Conservation (phyloP, 2,329 filamentous ascomycete genomes). For the Tetracladium maxilliforme region DNA sequence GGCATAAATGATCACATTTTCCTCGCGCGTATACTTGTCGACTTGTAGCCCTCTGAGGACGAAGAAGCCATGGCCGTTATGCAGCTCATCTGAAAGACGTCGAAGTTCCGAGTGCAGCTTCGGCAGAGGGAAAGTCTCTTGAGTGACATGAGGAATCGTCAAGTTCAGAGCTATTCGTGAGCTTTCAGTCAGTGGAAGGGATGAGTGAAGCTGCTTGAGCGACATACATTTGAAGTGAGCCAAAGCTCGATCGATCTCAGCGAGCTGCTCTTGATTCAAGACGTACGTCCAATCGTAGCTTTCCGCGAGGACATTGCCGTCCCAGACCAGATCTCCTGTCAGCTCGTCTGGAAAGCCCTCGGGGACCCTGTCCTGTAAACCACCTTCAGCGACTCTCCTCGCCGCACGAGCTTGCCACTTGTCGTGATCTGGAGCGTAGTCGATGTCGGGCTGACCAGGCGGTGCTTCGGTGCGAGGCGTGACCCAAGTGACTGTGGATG, state of each 20-base stretch:
- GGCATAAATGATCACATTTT: constrained; percentile 23
- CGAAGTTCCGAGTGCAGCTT: constrained; percentile 15
- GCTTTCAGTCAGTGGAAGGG: constrained; percentile 11
- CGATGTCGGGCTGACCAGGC: constrained; percentile 40
- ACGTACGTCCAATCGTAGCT: constrained; percentile 37
- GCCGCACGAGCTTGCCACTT: constrained; percentile 36
- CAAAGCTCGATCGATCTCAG: constrained; percentile 29
- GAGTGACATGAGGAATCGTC: constrained; percentile 23
- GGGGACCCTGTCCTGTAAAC: constrained; percentile 24
- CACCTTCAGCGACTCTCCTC: constrained; percentile 24
- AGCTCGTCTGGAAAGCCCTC: constrained; percentile 32
- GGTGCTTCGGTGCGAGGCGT: no score
- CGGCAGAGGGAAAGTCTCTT: constrained; percentile 25
- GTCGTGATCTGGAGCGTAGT: constrained; percentile 35
- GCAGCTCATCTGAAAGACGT: constrained; percentile 17
- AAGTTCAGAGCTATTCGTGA: constrained; percentile 6
- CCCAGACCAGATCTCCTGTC: constrained; percentile 38
- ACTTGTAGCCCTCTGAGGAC: constrained; percentile 25
- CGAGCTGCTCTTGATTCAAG: constrained; percentile 27
- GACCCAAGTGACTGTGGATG: no score
- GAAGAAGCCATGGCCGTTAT: constrained; percentile 24
- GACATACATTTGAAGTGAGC: constrained; percentile 23
- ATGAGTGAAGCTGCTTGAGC: constrained; percentile 21
- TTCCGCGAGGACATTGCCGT: constrained; percentile 29
- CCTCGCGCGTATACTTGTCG: constrained; percentile 17